phyloP scores from a whole-genome alignment of 768 basidiomycete genomes.

The Lanmaoa rubissima region DNA sequence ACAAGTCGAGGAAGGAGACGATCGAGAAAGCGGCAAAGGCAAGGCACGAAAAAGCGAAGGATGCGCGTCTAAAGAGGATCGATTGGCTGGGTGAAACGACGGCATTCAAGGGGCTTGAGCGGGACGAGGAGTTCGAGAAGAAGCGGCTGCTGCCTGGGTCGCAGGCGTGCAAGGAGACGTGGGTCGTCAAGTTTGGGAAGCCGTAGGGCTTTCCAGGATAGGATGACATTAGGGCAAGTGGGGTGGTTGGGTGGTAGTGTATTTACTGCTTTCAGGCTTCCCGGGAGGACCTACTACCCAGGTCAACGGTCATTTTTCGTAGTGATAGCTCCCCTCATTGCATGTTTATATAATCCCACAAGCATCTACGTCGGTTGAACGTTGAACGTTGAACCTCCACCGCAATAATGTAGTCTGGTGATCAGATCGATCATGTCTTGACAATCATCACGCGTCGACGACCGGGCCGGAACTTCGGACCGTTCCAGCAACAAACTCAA shows the following conservation, averaged over 20 bases:
- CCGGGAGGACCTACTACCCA: not conserved
- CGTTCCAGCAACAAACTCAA: too few relatives aligned
- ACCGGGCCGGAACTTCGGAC: too few relatives aligned
- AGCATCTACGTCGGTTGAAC: not conserved
- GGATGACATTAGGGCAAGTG: not conserved
- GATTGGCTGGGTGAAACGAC: constrained; percentile 62
- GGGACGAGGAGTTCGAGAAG: constrained; percentile 55
- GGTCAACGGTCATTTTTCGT: not conserved
- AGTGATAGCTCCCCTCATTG: constrained; percentile 1
- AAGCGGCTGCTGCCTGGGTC: constrained; percentile 47
- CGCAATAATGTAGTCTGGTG: too few relatives aligned
- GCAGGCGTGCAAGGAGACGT: constrained; percentile 48
- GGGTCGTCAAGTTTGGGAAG: constrained; percentile 51
- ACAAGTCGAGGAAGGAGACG: constrained; percentile 41
- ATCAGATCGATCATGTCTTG: too few relatives aligned
- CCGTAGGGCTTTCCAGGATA: constrained; percentile 11
- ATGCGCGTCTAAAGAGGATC: constrained; percentile 48
- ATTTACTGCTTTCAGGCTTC: not conserved
- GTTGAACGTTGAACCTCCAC: too few relatives aligned
- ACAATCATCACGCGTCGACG: too few relatives aligned
- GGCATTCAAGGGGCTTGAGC: constrained; percentile 61
- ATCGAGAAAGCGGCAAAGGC: constrained; percentile 53
- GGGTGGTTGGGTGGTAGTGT: not conserved
- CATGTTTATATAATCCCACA: not conserved
- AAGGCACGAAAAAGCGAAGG: constrained; percentile 39